These are phyloP conservation scores for Allodekkera sacchari DNA, from an alignment of 805 yeast species.

Conservation along the genomic window DNA sequence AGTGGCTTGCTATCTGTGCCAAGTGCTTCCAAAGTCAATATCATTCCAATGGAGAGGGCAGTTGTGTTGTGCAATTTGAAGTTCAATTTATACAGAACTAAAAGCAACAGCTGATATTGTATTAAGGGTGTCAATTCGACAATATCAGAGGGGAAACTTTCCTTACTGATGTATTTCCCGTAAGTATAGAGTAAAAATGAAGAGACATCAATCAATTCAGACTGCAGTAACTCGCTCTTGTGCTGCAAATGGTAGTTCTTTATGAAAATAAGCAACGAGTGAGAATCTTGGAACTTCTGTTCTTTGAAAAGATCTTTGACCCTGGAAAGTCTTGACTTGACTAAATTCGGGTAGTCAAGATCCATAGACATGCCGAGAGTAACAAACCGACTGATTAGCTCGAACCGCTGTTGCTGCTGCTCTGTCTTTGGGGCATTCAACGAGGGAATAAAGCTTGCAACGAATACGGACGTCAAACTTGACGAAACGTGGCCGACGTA, in stretches of 20 bases:
- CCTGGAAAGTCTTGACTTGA: constrained; percentile 28
- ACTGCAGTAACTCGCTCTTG: not conserved
- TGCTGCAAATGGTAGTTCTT: constrained; percentile 29
- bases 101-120: constrained; percentile 32
- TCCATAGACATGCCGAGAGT: constrained; percentile 58
- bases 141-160: constrained; percentile 3
- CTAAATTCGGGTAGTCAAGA: constrained; percentile 39
- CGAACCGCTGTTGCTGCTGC: constrained; percentile 6
- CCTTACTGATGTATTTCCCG: constrained; percentile 7
- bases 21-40: constrained; percentile 11
- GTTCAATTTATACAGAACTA: constrained; percentile 30
- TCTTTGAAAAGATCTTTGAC: constrained; percentile 34
- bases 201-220: constrained; percentile 6
- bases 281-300: constrained; percentile 16
- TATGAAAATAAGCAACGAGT: constrained; percentile 34
- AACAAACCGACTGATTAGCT: constrained; percentile 20
- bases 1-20: constrained; percentile 7
- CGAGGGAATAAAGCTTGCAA: constrained; percentile 7
- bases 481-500: constrained; percentile 25
- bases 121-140: constrained; percentile 24
- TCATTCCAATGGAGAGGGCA: constrained; percentile 13
- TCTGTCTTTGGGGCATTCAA: constrained; percentile 10
- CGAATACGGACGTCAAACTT: constrained; percentile 3
- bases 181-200: constrained; percentile 15
- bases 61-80: constrained; percentile 12